Evolutionary conservation across 1,284 basidiomycete species (phyloP).

Genomic region (Trametes polyzona): DNA sequence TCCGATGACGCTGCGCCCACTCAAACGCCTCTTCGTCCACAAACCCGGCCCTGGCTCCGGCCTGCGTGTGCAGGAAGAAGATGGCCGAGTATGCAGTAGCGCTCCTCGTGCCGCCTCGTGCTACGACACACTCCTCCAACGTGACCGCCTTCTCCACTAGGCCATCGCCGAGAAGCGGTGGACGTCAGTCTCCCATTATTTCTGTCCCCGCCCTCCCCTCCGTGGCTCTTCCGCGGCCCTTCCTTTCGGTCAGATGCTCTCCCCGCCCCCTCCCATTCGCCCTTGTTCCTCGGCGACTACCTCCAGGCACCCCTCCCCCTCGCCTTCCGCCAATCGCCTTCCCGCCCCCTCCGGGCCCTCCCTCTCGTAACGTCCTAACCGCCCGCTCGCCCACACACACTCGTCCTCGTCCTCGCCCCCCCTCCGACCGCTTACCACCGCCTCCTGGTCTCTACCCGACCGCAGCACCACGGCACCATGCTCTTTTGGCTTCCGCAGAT

Average conservation of each 20-base stretch:
- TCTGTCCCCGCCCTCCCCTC: not conserved
- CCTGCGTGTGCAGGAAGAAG: not conserved
- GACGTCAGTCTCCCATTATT: not conserved
- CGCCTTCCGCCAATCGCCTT: not conserved
- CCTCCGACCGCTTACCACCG: not conserved
- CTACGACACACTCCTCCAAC: slow-evolving; percentile 4
- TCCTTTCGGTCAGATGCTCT: not conserved
- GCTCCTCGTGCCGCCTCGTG: slow-evolving; percentile 12
- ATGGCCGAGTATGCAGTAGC: not conserved
- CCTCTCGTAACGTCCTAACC: not conserved
- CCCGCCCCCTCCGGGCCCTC: not conserved
- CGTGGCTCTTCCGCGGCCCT: slow-evolving; percentile 6
- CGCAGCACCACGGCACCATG: no score
- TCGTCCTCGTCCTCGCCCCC: not conserved
- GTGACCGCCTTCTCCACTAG: slow-evolving; percentile 4
- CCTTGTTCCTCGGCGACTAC: not conserved
- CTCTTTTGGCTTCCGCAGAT: no score
- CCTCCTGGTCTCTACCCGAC: not conserved
- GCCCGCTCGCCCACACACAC: not conserved
- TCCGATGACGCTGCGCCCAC: not conserved
- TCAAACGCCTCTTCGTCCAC: not conserved
- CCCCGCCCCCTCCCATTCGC: not conserved
- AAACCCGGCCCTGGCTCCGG: not conserved
- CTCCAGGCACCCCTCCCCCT: not conserved
- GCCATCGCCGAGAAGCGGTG: not conserved